phyloP scores from a whole-genome alignment of 2,329 filamentous ascomycete genomes.

The Colletotrichum sp. region DNA sequence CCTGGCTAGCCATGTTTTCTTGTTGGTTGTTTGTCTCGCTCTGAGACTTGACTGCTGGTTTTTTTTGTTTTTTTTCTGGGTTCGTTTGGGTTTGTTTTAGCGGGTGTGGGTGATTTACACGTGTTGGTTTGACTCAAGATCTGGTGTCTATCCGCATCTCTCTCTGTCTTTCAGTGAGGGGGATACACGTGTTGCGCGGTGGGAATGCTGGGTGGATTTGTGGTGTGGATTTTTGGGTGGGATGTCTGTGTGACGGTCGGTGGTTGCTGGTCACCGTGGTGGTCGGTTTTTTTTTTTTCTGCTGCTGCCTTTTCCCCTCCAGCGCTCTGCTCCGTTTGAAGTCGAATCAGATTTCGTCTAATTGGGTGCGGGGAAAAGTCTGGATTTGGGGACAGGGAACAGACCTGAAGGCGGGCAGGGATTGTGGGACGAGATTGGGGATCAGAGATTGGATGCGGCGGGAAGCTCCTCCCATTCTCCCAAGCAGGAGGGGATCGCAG shows the following conservation, averaged over 20 bases:
- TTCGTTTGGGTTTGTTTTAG: neutral
- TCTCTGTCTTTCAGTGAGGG: neutral
- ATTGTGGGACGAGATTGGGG: neutral
- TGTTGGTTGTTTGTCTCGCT: neutral
- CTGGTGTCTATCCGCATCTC: neutral
- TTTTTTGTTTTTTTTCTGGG: neutral
- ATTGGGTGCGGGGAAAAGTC: conserved; percentile 10
- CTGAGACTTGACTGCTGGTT: neutral
- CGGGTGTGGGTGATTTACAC: neutral
- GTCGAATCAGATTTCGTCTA: neutral
- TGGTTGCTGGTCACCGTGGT: neutral
- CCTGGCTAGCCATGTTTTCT: conserved; percentile 50
- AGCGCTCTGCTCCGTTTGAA: neutral
- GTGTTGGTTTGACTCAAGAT: neutral
- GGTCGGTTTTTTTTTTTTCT: neutral
- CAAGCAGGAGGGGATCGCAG: neutral
- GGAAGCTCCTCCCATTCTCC: neutral
- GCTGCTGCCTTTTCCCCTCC: neutral
- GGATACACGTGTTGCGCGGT: neutral
- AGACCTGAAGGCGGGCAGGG: neutral
- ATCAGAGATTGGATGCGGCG: neutral
- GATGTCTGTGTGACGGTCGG: neutral
- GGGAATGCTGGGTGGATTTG: neutral
- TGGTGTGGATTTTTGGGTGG: neutral
- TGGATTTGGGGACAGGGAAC: neutral